Evolutionary conservation across 2,329 filamentous ascomycete genomes (phyloP), one percentile per base, ranked within the genome.

Genomic region (Stachybotrys chlorohalonatus): DNA sequence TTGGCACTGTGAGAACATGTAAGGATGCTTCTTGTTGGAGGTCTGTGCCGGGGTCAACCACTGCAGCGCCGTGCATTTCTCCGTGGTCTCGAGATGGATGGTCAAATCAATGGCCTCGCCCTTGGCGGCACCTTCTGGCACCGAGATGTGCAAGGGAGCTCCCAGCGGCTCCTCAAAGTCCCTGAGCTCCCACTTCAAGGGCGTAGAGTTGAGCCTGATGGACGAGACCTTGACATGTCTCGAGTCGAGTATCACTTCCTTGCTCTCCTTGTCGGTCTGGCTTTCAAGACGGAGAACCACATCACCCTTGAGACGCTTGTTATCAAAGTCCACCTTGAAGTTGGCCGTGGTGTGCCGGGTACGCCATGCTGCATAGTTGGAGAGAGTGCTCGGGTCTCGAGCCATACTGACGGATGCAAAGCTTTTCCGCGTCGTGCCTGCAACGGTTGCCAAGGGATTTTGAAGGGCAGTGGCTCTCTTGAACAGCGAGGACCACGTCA

Each of bases 1-100:
- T 76, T 99, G 93, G 70, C 92, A 96, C 75, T 97, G 94, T 49
- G 90, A 95, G 76, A 97, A 97, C 85, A 97, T 93, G 73, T 96
- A 97, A 1, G 93, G 93, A 62, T 95, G 88, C 72, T 91, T 94
- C 76, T 91, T 92, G 80, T 95, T 96, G 56, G 89, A 90, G 1
- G 94, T 97, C 75, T 97, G 94, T 36, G 87, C 87, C 2, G 91
- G 90, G 0, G 89, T 92, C 70, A 99, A 81, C 93, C 94, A 99
- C 73, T 97, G 93, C 58, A 99, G 77, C 9, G 93, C 93, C 11
- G 92, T 95, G 71, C 93, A 96, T 64, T 89, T 82, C 52, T 87
- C 81, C 1, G 94, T 97, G 6, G 94, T 97, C 62, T 88, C 80
- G 32, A 96, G 71, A 30, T 81, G 75, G 58, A 95, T 89, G 69